These are phyloP conservation scores for Rutstroemia sp. DNA, from an alignment of 2,329 filamentous ascomycete genomes.

Conservation along the genomic window DNA sequence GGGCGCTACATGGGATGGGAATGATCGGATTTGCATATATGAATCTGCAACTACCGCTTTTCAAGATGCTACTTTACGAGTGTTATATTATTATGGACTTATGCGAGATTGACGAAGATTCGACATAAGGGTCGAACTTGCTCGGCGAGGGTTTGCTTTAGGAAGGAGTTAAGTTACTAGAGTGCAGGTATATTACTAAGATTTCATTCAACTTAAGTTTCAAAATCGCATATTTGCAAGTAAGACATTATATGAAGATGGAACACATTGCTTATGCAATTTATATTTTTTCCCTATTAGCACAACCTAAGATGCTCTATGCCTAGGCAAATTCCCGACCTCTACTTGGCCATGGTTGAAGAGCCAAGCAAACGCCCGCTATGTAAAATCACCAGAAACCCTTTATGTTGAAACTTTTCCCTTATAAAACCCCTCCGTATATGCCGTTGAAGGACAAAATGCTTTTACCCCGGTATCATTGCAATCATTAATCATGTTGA, in stretches of 20 bases:
- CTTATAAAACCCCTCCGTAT: constrained; percentile 22
- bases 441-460: constrained; percentile 58
- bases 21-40: not conserved
- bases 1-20: not conserved
- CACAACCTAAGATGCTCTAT: constrained; percentile 17
- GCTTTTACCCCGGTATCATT: constrained; percentile 46
- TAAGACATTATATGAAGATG: not conserved
- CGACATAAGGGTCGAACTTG: too few relatives aligned
- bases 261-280: constrained; percentile 8
- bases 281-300: constrained; percentile 12
- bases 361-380: constrained; percentile 33
- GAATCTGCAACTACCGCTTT: too few relatives aligned
- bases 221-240: not conserved
- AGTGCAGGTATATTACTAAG: too few relatives aligned
- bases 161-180: too few relatives aligned
- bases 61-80: too few relatives aligned
- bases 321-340: constrained; percentile 26
- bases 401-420: constrained; percentile 32
- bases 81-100: too few relatives aligned
- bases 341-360: constrained; percentile 33
- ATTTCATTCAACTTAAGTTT: too few relatives aligned
- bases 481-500: constrained; percentile 45
- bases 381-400: constrained; percentile 19
- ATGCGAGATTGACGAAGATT: too few relatives aligned
- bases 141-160: too few relatives aligned